Evolutionary conservation across 805 yeast genomes (phyloP), one percentile per base, ranked within the genome.

Genomic region (Zygosaccharomyces bisporus): DNA sequence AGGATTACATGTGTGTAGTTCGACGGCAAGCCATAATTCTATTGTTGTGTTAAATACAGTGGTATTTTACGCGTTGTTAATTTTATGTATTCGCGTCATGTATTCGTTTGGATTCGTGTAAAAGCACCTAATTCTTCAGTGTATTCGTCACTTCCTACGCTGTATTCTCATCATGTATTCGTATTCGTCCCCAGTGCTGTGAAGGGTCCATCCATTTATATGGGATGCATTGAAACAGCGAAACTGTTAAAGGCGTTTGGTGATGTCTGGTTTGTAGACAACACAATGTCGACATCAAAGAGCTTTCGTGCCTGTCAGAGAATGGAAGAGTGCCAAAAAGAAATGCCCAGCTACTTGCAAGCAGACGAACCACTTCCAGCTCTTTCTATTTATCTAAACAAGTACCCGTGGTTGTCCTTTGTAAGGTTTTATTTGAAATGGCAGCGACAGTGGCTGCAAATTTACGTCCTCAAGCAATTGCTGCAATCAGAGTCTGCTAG

Each of bases 381-480:
- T 2, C 52, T 58, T 18, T 24, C 50, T 6, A 51, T 31, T 43
- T 63, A 24, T 76, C 77, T 5, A 71, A 69, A 43, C 75, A 83
- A 81, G 65, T 78, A 45, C 65, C 72, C 20, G 27, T 80, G 86
- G 84, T 68, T 80, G 43, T 66, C 72, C 3, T 66, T 81, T 21
- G 68, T 80, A 4, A 64, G 82, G 42, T 72, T 70, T 50, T 67
- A 81, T 47, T 61, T 81, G 34, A 68, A 67, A 34, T 81, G 86
- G 86, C 66, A 83, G 53, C 77, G 73, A 44, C 73, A 73, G 46
- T 77, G 78, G 59, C 53, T 81, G 36, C 79, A 79, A 47, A 73
- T 78, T 38, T 67, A 79, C 18, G 58, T 80, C 20, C 73, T 78
- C 49, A 68, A 84, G 45, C 77, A 81, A 2, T 24, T 12, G 60